Evolutionary conservation across 805 yeast genomes (phyloP).

Genomic region (Barnettozyma sp.): DNA sequence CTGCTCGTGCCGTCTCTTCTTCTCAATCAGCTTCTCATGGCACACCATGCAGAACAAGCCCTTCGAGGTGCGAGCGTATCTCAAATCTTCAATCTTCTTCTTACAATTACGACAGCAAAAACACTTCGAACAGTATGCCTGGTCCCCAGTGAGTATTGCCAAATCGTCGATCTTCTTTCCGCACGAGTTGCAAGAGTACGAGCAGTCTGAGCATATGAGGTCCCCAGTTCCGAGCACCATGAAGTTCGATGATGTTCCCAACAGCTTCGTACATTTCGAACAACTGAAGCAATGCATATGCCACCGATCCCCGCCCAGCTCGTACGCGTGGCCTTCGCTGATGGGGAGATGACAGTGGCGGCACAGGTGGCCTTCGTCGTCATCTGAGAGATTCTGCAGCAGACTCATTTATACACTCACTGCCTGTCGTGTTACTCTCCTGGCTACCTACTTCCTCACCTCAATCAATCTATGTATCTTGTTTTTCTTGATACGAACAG

Average conservation of each 20-base stretch:
- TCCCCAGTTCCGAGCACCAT: conserved; percentile 90
- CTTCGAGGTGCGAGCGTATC: conserved; percentile 88
- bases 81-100: conserved; percentile 74
- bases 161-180: conserved; percentile 81
- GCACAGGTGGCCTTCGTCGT: conserved; percentile 7
- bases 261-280: conserved; percentile 67
- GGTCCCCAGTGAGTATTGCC: conserved; percentile 92
- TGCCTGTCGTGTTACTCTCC: no score
- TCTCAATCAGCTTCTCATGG: conserved; percentile 75
- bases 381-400: conserved; percentile 4
- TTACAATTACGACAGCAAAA: conserved; percentile 87
- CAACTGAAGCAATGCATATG: conserved; percentile 90
- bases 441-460: neutral
- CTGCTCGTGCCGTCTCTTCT: conserved; percentile 61
- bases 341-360: conserved; percentile 47
- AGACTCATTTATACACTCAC: neutral
- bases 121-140: conserved; percentile 87
- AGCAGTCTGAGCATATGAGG: conserved; percentile 82
- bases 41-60: conserved; percentile 92
- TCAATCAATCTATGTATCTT: neutral
- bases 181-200: conserved; percentile 86
- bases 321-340: conserved; percentile 90
- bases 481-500: no score
- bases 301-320: conserved; percentile 92
- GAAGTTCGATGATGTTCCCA: conserved; percentile 86